Base-by-base conservation (phyloP, 371 early-diverging fungal genomes). In the Circinella umbellata region DNA sequence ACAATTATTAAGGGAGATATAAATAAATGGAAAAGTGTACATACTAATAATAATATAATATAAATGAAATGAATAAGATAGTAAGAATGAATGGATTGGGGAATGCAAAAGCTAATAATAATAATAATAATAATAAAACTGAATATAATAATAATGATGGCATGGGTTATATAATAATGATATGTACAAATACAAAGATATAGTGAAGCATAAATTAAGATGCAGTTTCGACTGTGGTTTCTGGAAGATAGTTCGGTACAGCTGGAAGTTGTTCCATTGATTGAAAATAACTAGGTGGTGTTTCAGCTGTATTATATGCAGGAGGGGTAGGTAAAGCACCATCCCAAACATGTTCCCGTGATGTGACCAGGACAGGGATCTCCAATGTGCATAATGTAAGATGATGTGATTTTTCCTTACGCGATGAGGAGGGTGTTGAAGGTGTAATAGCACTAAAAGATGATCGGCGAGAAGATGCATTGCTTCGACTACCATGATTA, bases 281-380 rank as follows among this genome's bases (percentile, higher is more conserved):
- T 35, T 73, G 70, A 37, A 73, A 66, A 55, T 84, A 84, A 18
- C 75, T 73, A 4, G 84, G 84, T 13, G 84, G 84, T 20, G 74
- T 70, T 60, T 84, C 81, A 3, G 71, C 67, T 3, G 69, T 54
- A 8, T 77, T 74, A 55, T 84, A 84, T 10, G 79, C 73, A 0
- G 83, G 82, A 35, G 71, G 72, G 36, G 53, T 65, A 5, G 69
- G 69, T 63, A 68, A 65, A 27, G 54, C 71, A 34, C 69, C 70
- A 60, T 62, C 80, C 83, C 80, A 83, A 13, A 73, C 61, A 39
- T 78, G 77, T 63, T 81, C 80, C 37, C 84, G 74, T 13, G 84
- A 81, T 14, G 84, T 81, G 15, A 84, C 76, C 7, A 81, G 68
- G 20, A 84, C 55, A 27, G 84, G 84, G 3, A 84, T 62, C 66